These are phyloP conservation scores for Tephrocybe rancida DNA, from an alignment of 768 basidiomycete species.

Conservation along the genomic window DNA sequence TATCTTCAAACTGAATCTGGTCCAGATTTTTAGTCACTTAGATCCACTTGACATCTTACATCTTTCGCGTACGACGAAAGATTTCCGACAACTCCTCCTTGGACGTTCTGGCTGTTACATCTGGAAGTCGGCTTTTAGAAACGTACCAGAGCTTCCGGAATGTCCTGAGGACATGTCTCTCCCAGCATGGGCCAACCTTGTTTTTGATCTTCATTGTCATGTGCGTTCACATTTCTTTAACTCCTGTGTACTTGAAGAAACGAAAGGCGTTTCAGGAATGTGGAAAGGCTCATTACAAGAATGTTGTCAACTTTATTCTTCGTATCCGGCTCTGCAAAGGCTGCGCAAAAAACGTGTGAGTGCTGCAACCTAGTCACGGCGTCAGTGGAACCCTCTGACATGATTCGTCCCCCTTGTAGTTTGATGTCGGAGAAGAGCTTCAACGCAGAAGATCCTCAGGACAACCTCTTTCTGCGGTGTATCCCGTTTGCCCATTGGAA, in stretches of 20 bases:
- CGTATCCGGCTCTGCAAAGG: conserved; percentile 25
- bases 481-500: conserved; percentile 19
- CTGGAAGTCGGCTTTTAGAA: conserved; percentile 26
- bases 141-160: conserved; percentile 24
- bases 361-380: neutral
- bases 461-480: conserved; percentile 21
- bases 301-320: conserved; percentile 26
- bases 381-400: too few species aligned
- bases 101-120: conserved; percentile 20
- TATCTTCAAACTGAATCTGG: too few species aligned
- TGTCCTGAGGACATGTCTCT: conserved; percentile 27
- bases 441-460: conserved; percentile 10
- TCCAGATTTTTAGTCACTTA: conserved; percentile 20
- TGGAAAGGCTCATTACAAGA: conserved; percentile 5
- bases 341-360: conserved; percentile 25
- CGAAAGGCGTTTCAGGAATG: conserved; percentile 21
- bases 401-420: conserved; percentile 7
- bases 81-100: conserved; percentile 27
- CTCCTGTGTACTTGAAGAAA: neutral
- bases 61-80: conserved; percentile 31
- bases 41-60: conserved; percentile 33
- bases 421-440: conserved; percentile 14
- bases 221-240: conserved; percentile 13
- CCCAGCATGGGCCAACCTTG: conserved; percentile 26
- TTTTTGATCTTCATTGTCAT: conserved; percentile 32